Base-by-base conservation (phyloP, 2,329 filamentous ascomycete species). In the Neopestalotiopsis sp. region DNA sequence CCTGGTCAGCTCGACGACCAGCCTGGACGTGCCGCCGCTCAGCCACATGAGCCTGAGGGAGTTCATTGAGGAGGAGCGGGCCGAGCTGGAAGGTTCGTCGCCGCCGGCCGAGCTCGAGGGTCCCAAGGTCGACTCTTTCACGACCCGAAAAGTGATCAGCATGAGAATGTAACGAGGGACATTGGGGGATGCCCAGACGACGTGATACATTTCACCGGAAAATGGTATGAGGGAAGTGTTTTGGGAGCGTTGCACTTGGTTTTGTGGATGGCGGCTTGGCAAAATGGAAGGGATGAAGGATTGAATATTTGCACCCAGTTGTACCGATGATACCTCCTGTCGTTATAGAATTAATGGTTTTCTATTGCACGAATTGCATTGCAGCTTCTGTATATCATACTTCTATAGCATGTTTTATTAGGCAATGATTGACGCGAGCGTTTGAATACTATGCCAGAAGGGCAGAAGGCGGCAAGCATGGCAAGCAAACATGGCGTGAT, bases 71-170 rank as follows among this genome's bases (percentile, higher is more conserved):
- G 34, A 59, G 32, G 38, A 62, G 17, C 24, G 10, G 28, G 57
- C 59, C 17, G 66, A 67, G 40, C 34, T 67, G 59, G 56, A 59
- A 12, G 66, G 66, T 10, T 67, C 66, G 28, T n/a, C 45, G n/a
- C 66, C 66, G 7, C 20, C 66, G 2, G 66, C 38, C 13, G 66
- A 67, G 58, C 66, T 67, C 6, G 65, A 67, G 3, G 65, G 65
- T 3, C 64, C 52, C n/a, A 6, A 14, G 24, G 38, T 65, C 40
- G 62, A 56, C 9, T 66, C 63, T 4, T 67, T 67, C 38, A 17
- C 56, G 40, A 67, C 52, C 6, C 58, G 14, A 14, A 30, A 28
- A 20, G 56, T 60, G 32, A 52, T 60, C 52, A 40, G 65, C 7
- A 67, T 67, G 65, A 34, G 32, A 24, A 57, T 57, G 52, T 66